Evolutionary conservation across 164 flowering plant species (phyloP).

Genomic region (Liquidambar formosana): DNA sequence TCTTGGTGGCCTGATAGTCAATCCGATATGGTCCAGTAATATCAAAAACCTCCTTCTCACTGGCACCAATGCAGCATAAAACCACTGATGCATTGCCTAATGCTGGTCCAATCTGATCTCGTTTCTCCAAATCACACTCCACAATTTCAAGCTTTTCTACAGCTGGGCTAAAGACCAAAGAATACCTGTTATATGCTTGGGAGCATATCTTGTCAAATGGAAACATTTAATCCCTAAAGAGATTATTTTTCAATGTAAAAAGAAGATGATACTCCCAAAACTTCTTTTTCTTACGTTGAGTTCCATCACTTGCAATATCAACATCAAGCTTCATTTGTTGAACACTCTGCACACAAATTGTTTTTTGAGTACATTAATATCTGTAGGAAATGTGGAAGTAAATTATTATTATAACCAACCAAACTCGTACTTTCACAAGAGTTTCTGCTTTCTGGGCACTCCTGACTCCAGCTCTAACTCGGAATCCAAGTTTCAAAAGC

Average conservation of each 20-base stretch:
- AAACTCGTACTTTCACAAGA: constrained; percentile 57
- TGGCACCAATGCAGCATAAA: constrained; percentile 96
- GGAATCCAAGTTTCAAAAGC: constrained; percentile 90
- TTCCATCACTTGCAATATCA: constrained; percentile 32
- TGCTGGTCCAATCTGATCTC: constrained; percentile 58
- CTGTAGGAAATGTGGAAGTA: background rate
- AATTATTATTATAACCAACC: background rate
- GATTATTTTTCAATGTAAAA: constrained; percentile 2
- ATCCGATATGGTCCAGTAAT: constrained; percentile 91
- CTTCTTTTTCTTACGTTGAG: constrained; percentile 48
- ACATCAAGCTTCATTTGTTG: constrained; percentile 60
- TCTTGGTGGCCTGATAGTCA: constrained; percentile 84
- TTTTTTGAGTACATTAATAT: background rate
- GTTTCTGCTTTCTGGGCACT: constrained; percentile 61
- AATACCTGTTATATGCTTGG: constrained; percentile 43
- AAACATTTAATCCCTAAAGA: background rate
- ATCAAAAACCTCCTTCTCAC: constrained; percentile 93
- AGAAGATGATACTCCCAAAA: background rate
- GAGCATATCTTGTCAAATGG: constrained; percentile 1
- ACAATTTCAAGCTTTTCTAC: constrained; percentile 93
- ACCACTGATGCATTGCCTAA: constrained; percentile 78
- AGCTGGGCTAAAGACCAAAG: constrained; percentile 92
- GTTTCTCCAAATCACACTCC: constrained; percentile 91
- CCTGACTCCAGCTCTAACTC: constrained; percentile 90
- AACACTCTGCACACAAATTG: constrained; percentile 56